Percentiles rank a stretch among this genome's conserved stretches.
Evolutionary conservation across 305 asterid species (phyloP).

Genomic region (Fraxinus platypoda): DNA sequence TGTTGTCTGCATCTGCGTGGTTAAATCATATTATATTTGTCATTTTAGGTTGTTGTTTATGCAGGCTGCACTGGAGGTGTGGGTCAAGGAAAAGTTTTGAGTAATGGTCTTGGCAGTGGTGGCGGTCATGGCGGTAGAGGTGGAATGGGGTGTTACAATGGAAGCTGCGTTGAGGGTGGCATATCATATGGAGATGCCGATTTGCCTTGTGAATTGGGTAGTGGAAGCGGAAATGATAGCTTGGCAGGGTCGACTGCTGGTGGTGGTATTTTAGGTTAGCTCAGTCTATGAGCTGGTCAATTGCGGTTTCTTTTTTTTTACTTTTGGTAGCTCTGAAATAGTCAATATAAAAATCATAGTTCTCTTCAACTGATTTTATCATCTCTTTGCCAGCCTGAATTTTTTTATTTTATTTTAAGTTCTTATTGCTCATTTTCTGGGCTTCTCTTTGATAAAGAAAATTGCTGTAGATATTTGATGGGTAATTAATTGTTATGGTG

Average conservation of each 20-base stretch:
- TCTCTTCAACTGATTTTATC: neutral
- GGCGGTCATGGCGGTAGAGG: slow-evolving; percentile 99
- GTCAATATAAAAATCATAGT: neutral
- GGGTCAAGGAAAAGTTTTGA: slow-evolving; percentile 69
- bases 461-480: neutral
- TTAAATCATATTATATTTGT: slow-evolving; percentile 14
- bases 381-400: neutral
- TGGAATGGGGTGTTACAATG: slow-evolving; percentile 79
- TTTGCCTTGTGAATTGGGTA: slow-evolving; percentile 95
- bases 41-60: slow-evolving; percentile 28
- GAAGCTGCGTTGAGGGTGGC: slow-evolving; percentile 79
- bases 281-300: slow-evolving; percentile 20
- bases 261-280: slow-evolving; percentile 90
- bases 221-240: slow-evolving; percentile 97
- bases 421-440: neutral
- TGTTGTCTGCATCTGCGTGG: neutral
- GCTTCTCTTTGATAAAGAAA: neutral
- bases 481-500: neutral
- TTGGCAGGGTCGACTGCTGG: slow-evolving; percentile 77
- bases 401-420: neutral
- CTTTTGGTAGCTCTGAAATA: neutral
- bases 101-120: slow-evolving; percentile 82
- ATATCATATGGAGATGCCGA: slow-evolving; percentile 70
- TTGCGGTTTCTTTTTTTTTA: slow-evolving; percentile 5
- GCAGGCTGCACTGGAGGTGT: slow-evolving; percentile 93